phyloP scores from a whole-genome alignment of 225 moss, liverwort and hornwort genomes.

The Ulota crispa region DNA sequence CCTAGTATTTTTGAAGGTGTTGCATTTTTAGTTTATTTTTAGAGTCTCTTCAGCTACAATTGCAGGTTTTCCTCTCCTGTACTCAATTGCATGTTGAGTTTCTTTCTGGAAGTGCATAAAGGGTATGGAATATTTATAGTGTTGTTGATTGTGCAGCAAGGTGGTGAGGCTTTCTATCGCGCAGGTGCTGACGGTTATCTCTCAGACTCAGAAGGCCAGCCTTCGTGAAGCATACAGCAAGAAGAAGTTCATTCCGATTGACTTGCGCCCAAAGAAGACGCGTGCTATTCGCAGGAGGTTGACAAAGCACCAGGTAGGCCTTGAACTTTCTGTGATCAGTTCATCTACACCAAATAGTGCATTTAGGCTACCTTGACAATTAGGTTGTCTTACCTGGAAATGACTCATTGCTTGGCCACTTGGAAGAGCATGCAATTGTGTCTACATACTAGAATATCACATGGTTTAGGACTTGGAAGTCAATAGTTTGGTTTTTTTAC shows the following conservation, averaged over 20 bases:
- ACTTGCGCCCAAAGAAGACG: slow-evolving; percentile 90
- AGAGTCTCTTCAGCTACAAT: background rate
- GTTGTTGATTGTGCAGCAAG: slow-evolving; percentile 54
- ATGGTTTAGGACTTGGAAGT: too few relatives aligned
- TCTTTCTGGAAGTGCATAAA: background rate
- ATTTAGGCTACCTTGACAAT: too few relatives aligned
- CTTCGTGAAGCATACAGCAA: slow-evolving; percentile 81
- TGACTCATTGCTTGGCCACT: too few relatives aligned
- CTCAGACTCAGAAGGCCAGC: slow-evolving; percentile 78
- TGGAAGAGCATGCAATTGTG: too few relatives aligned
- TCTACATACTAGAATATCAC: too few relatives aligned
- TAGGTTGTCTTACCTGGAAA: too few relatives aligned
- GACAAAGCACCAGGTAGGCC: slow-evolving; percentile 79
- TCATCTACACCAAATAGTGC: background rate
- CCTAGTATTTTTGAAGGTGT: background rate
- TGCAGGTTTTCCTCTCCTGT: background rate
- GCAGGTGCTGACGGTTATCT: slow-evolving; percentile 85
- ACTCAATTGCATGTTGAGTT: too few relatives aligned
- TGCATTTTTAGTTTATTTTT: background rate
- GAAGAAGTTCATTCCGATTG: slow-evolving; percentile 80
- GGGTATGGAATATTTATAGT: background rate
- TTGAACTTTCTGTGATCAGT: background rate
- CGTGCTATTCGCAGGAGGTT: slow-evolving; percentile 82
- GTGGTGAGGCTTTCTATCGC: slow-evolving; percentile 87
- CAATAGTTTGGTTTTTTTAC: too few relatives aligned